Evolutionary conservation across 2,329 filamentous ascomycete genomes (phyloP), one percentile per base, ranked within the genome.

Genomic region (Rutstroemia sp.): DNA sequence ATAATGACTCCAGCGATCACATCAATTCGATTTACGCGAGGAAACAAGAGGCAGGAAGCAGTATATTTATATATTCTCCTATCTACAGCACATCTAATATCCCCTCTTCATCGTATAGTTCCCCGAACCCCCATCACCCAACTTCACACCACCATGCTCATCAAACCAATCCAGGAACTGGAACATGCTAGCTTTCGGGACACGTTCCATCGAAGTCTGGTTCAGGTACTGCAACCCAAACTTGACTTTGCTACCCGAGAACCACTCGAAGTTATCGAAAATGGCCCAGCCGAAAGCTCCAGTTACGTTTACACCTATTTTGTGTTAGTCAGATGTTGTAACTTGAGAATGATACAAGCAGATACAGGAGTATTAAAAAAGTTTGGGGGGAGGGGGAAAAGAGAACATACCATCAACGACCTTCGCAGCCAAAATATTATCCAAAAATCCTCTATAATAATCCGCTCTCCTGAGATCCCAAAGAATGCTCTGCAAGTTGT

Each of bases 211-310:
- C 48, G 42, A 73, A 16, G 71, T 45, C 8, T 73, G 66, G 60
- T 78, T 76, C 34, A 65, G 30, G 48, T 64, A 66, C 47, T 65
- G 64, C 44, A 67, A 2, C 1, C 65, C 65, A 46, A 67, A 67
- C 23, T 62, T 65, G 2, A 61, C 61, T 9, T 55, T 54, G 27
- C 34, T 58, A 3, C 65, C 65, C 4, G 48, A 17, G 27, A 88
- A 87, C 65, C 65, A 67, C 49, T 67, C 65, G 25, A 67, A 61
- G 44, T 67, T 67, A 51, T 95, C 89, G 78, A 92, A 81, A 59
- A 95, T 79, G 67, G 85, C 88, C 89, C 89, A 95, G n/a, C 86
- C 89, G 75, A 92, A 84, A 72, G 92, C 94, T 6, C 85, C 89
- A 63, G 80, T 78, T 54, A 92, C 87, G 64, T 92, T 82, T 51